Conservation (phyloP, 2,329 filamentous ascomycete genomes). For the Penicillium thymicola region DNA sequence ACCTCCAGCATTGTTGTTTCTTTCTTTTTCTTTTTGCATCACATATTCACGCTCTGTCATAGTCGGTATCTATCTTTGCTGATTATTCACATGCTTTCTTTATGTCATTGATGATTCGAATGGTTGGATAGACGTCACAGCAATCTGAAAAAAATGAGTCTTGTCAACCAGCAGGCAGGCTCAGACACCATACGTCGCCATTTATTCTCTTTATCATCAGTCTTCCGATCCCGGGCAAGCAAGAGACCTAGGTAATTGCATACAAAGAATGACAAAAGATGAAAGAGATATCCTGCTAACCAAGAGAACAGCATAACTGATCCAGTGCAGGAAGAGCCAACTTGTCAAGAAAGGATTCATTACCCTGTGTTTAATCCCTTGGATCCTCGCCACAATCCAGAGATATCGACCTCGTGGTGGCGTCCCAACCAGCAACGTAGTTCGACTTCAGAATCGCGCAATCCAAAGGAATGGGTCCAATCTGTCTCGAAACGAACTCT, state of each 20-base stretch:
- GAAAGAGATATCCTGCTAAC: neutral
- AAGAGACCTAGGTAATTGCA: constrained; percentile 24
- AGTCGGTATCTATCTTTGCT: neutral
- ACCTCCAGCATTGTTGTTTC: neutral
- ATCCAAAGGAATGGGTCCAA: constrained; percentile 26
- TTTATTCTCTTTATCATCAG: constrained; percentile 20
- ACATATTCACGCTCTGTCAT: neutral
- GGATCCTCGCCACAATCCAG: constrained; percentile 37
- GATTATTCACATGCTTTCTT: neutral
- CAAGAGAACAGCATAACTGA: neutral
- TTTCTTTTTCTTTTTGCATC: neutral
- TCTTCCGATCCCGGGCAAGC: constrained; percentile 15
- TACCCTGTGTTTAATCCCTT: constrained; percentile 37
- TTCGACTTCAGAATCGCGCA: constrained; percentile 15
- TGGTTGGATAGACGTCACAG: neutral
- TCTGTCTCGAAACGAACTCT: constrained; percentile 29
- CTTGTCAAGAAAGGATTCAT: constrained; percentile 33
- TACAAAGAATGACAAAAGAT: neutral
- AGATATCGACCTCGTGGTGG: constrained; percentile 10
- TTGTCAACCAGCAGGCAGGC: neutral
- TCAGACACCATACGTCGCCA: constrained; percentile 11
- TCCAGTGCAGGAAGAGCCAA: constrained; percentile 9
- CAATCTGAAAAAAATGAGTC: neutral
- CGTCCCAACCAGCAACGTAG: constrained; percentile 9
- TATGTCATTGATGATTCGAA: neutral